phyloP scores from a whole-genome alignment of 1,284 basidiomycete species.

The Boletellus deceptivus region DNA sequence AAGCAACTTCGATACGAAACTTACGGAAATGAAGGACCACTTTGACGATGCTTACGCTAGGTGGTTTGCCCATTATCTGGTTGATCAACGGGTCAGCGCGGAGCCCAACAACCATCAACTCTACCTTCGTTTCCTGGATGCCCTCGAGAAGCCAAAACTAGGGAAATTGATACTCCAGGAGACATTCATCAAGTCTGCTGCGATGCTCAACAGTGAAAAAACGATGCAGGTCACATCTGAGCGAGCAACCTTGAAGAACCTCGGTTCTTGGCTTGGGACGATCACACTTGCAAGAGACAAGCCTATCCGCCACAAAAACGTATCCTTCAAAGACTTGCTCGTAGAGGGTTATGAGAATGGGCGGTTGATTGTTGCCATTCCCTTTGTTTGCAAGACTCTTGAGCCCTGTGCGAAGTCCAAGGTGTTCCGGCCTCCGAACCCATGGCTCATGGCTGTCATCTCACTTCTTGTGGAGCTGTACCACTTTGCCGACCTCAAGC shows the following conservation, averaged over 20 bases:
- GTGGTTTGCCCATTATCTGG: slow-evolving; percentile 98
- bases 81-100: slow-evolving; percentile 92
- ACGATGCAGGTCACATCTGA: slow-evolving; percentile 85
- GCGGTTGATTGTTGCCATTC: slow-evolving; percentile 91
- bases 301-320: slow-evolving; percentile 90
- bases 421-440: slow-evolving; percentile 96
- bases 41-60: slow-evolving; percentile 82
- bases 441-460: slow-evolving; percentile 96
- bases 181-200: slow-evolving; percentile 85
- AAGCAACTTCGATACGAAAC: slow-evolving; percentile 87
- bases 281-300: slow-evolving; percentile 91
- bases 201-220: slow-evolving; percentile 89
- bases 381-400: slow-evolving; percentile 97
- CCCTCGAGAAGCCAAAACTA: slow-evolving; percentile 65
- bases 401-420: slow-evolving; percentile 87
- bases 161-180: slow-evolving; percentile 87
- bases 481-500: slow-evolving; percentile 93
- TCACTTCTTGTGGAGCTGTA: slow-evolving; percentile 93
- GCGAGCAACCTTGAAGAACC: slow-evolving; percentile 87
- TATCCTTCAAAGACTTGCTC: slow-evolving; percentile 96
- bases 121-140: slow-evolving; percentile 92
- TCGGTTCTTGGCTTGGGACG: slow-evolving; percentile 93
- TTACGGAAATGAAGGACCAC: slow-evolving; percentile 77
- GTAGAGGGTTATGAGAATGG: slow-evolving; percentile 94
- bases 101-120: slow-evolving; percentile 98